Base-by-base conservation (phyloP, 306 rosid genomes). In the Cucumis melo region DNA sequence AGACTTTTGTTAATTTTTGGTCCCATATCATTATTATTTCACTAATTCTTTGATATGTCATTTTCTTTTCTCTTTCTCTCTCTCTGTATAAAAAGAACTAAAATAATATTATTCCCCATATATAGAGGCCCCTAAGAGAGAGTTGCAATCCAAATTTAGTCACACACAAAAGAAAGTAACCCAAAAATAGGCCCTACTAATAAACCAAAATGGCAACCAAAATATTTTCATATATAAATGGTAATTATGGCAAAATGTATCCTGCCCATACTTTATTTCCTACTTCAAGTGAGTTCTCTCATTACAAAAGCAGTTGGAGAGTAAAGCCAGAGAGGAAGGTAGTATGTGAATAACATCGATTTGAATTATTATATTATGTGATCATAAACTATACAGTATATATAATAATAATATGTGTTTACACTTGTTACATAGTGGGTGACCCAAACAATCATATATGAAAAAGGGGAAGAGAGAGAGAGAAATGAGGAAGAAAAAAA, bases 391-490 rank as follows among this genome's bases (percentile, higher is more conserved):
- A 62, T 62, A 62, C 32, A 13, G 7, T 62, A 10, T 41, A 39
- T 5, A 64, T 64, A 70, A 70, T 23, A 70, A 5, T 51, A 51
- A 51, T 51, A 29, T 16, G 39, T 56, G 39, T 56, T 38, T 68
- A 68, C 53, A 48, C 21, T 16, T 71, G 39, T 50, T 73, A 46
- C 34, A 39, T 73, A 73, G 77, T 73, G 77, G 77, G 62, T 73
- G 58, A 51, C 62, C 44, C 46, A 73, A 71, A 48, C 59, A 71
- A 73, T 73, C 62, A 73, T 51, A 73, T 51, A 73, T 48, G 75
- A 6, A 77, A 21, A 46, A 3, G 23, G 36, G 41, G 17, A 54
- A 74, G 81, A 81, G 78, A 82, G 84, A 81, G 79, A 74, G 70
- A 82, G 29, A 27, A 27, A 27, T 27, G 29, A 84, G 85, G 71